Base-by-base conservation (phyloP, 495 filamentous ascomycete species). In the Aspergillus haitiensis region DNA sequence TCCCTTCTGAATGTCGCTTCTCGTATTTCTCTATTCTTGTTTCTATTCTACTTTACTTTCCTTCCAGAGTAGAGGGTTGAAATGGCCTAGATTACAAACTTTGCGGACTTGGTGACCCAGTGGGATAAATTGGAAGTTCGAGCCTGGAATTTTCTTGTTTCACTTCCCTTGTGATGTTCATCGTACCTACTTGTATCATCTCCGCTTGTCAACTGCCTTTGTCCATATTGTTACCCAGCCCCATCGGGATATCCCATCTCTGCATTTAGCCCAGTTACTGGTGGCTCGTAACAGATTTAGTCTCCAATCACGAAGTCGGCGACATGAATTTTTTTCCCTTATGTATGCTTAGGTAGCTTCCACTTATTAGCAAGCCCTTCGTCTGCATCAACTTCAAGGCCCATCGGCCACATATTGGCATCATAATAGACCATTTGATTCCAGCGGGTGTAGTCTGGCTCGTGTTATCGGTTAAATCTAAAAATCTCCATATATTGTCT, bases 401-500 rank as follows among this genome's bases (percentile, higher is more conserved):
- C 21, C 3, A 27, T 27, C 21, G 3, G 21, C 21, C 21, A 27
- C 21, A 27, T 27, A 27, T 27, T 27, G 1, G 3, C 21, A 27
- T 27, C 21, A 27, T 27, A 27, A 27, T 27, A 27, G 21, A 27
- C 21, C 21, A 27, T 27, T 27, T 27, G 21, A 27, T 27, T 27
- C 21, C 1, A 27, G 21, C 3, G 21, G 21, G 1, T 27, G 21
- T 27, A 27, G 21, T 44, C 39, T 13, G 7, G 46, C 7, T 15
- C 13, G 13, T 15, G n/a, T 67, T 60, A 79, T 45, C 78, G 73
- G 62, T 79, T 78, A 54, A 79, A 78, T 44, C 78, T 67, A 53
- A 78, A 67, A 36, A 78, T 74, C 67, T 79, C 76, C 78, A 78
- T 77, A 59, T 74, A 78, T 60, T 80, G 77, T 58, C 76, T 75